Percentiles rank a stretch among this genome's conserved stretches.
Evolutionary conservation across 1,139 yeast genomes (phyloP).

Genomic region (Candida sanyaensis): DNA sequence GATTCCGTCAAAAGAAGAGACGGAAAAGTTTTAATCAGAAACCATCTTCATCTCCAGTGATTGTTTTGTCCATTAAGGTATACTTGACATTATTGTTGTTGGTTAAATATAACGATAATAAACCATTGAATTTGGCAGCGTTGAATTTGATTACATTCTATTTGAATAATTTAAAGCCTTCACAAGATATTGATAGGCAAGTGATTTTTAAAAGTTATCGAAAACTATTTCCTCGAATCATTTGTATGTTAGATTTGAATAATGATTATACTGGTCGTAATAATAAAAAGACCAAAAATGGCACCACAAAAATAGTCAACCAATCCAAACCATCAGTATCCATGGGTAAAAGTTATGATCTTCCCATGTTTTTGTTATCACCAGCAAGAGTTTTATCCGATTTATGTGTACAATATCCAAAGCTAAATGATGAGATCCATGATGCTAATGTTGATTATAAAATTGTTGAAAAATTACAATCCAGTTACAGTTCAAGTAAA

Average conservation of each 20-base stretch:
- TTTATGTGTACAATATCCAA: conserved; percentile 28
- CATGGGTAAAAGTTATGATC: not conserved
- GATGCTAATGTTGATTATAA: conserved; percentile 38
- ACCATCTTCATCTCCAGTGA: conserved; percentile 10
- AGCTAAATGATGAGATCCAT: conserved; percentile 31
- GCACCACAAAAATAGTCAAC: not conserved
- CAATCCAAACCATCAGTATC: not conserved
- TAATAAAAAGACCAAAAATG: conserved; percentile 1
- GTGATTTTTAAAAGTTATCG: conserved; percentile 24
- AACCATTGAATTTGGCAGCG: conserved; percentile 31
- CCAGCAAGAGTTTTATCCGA: conserved; percentile 30
- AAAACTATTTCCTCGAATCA: conserved; percentile 31
- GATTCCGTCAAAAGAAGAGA: not conserved
- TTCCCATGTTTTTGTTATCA: conserved; percentile 25
- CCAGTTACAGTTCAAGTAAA: conserved; percentile 19
- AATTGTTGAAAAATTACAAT: conserved; percentile 28
- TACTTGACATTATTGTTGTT: conserved; percentile 28
- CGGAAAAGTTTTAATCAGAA: conserved; percentile 1
- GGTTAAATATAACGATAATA: conserved; percentile 26
- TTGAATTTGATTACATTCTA: conserved; percentile 33
- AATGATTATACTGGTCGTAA: conserved; percentile 9
- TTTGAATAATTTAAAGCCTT: conserved; percentile 20
- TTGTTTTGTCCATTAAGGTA: conserved; percentile 21
- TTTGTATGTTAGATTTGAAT: conserved; percentile 27
- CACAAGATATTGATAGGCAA: conserved; percentile 13